phyloP scores from a whole-genome alignment of 306 rosid species.

The Alnus rubra region DNA sequence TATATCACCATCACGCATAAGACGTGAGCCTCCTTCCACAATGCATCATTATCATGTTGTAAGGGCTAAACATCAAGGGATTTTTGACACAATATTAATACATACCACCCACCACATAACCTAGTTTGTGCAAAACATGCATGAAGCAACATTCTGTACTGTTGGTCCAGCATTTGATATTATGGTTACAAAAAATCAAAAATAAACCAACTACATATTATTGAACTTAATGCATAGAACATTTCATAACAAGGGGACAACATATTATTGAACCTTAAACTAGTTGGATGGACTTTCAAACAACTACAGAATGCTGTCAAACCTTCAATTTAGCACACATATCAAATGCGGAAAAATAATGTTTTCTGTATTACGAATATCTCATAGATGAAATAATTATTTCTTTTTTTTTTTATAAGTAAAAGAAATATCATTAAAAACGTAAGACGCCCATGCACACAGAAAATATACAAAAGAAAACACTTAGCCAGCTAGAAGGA shows the following conservation, averaged over 20 bases:
- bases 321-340: not conserved
- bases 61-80: not conserved
- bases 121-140: not conserved
- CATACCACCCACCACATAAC: not conserved
- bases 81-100: not conserved
- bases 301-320: not conserved
- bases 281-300: not conserved
- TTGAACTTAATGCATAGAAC: not conserved
- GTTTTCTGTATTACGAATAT: not conserved
- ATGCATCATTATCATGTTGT: not conserved
- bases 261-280: not conserved
- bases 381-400: not conserved
- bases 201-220: not conserved
- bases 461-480: no score
- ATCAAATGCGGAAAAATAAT: not conserved
- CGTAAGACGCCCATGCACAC: no score
- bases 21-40: not conserved
- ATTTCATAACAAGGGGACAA: not conserved
- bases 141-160: not conserved
- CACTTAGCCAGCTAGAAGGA: no score
- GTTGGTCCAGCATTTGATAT: not conserved
- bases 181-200: not conserved
- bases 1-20: not conserved
- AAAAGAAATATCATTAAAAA: no score
- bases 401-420: not conserved